Evolutionary conservation across 352 stramenopile genomes (phyloP).

Genomic region (Pythium dissotocum): DNA sequence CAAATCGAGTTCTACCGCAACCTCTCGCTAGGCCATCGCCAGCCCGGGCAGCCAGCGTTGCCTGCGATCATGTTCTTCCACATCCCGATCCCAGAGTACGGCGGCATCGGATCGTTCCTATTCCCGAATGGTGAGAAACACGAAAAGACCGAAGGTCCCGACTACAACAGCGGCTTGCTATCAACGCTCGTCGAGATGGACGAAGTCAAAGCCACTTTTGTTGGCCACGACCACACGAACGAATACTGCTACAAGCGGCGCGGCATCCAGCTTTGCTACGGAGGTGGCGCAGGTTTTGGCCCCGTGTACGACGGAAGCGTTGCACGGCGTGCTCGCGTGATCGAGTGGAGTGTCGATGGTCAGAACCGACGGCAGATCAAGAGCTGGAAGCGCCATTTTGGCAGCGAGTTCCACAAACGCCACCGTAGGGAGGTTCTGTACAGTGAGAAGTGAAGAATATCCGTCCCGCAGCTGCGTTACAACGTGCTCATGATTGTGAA

Average conservation of each 20-base stretch:
- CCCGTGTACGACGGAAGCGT: conserved; percentile 39
- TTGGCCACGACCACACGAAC: conserved; percentile 62
- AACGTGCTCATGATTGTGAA: too few species aligned
- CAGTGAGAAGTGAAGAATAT: neutral
- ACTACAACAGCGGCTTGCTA: conserved; percentile 50
- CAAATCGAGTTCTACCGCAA: conserved; percentile 48
- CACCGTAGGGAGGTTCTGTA: conserved; percentile 20
- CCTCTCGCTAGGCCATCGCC: neutral
- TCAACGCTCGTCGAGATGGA: conserved; percentile 42
- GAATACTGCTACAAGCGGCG: conserved; percentile 50
- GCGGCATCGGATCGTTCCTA: neutral
- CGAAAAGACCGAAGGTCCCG: conserved; percentile 27
- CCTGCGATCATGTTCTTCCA: conserved; percentile 72
- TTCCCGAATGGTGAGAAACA: conserved; percentile 15
- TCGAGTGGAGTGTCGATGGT: conserved; percentile 50
- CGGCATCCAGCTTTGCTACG: conserved; percentile 59
- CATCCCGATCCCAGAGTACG: conserved; percentile 58
- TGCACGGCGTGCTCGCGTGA: conserved; percentile 48
- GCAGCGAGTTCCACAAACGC: neutral
- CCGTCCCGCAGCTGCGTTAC: too few species aligned
- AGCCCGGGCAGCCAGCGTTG: neutral
- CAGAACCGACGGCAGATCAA: conserved; percentile 23
- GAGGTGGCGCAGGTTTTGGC: conserved; percentile 51
- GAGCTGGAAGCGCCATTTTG: conserved; percentile 36
- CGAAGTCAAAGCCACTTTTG: conserved; percentile 61